Evolutionary conservation across 2,329 filamentous ascomycete genomes (phyloP), one percentile per base, ranked within the genome.

Genomic region (Stagonosporopsis cucurbitacearum): DNA sequence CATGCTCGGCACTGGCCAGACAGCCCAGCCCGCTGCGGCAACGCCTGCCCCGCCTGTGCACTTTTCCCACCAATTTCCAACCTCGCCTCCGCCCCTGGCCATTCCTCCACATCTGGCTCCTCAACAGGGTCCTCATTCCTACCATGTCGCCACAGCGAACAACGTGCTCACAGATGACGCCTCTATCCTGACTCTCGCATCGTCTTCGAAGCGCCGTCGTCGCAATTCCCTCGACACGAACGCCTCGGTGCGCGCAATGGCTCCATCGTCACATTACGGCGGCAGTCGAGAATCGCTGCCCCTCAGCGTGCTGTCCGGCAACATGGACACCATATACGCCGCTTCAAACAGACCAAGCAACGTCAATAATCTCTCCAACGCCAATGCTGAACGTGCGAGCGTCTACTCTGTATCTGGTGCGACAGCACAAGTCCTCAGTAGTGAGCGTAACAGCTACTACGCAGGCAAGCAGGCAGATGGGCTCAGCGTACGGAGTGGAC

Each of bases 161-260:
- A 91, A 91, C 66, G 82, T 94, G 6, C 80, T 94, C 30, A 92
- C 89, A 1, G 91, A 96, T 73, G 91, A 96, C 71, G 91, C 91
- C 20, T 94, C 90, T 23, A 93, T 96, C 64, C 78, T 96, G 57
- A 96, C 91, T 0, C 81, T 96, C 13, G 91, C 91, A 2, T 94
- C 90, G 4, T 93, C 90, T 0, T 91, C 88, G 62, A 92, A 94
- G 77, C 86, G 88, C 33, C 84, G 88, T 25, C 87, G 91, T 32
- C 85, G 91, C 44, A 85, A 90, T 57, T 93, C 90, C 26, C 87
- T 94, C 76, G 91, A 95, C 73, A 95, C 91, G 0, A 90, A 95
- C 71, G 91, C 91, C 5, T 94, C 90, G 0, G 90, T 95, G 35
- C 88, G 91, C 39, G 91, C 91, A 2, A 79, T 96, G n/a, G 89